Conservation (phyloP, 495 filamentous ascomycete genomes). For the Penicillium pancosmium region DNA sequence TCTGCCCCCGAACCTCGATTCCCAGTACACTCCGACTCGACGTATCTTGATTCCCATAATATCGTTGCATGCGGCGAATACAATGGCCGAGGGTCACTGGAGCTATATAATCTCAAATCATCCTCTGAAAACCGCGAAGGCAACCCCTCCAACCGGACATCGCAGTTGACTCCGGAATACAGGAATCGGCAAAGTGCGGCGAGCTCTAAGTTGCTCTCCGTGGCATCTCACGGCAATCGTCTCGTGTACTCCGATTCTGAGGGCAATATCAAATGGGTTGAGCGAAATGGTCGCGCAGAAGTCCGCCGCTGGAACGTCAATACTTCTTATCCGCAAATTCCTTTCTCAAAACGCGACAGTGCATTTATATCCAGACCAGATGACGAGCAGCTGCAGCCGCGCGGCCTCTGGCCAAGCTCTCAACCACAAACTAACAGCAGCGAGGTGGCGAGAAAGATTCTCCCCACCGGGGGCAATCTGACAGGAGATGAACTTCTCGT, state of each 20-base stretch:
- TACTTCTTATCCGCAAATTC: constrained; percentile 28
- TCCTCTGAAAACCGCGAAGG: constrained; percentile 22
- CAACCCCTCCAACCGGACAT: constrained; percentile 36
- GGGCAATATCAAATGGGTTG: constrained; percentile 88
- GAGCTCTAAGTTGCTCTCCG: constrained; percentile 78
- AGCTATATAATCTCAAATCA: constrained; percentile 72
- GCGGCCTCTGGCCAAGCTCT: constrained; percentile 35
- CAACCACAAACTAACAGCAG: constrained; percentile 25
- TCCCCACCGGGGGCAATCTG: constrained; percentile 58
- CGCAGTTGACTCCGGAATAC: constrained; percentile 39
- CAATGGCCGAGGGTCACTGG: constrained; percentile 86
- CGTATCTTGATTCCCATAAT: constrained; percentile 56
- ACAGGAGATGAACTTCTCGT: constrained; percentile 67
- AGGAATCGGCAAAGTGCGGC: constrained; percentile 86
- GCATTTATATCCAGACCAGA: background rate
- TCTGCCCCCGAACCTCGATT: constrained; percentile 67
- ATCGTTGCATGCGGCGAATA: constrained; percentile 92
- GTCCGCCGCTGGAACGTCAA: constrained; percentile 77
- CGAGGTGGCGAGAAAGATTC: constrained; percentile 69
- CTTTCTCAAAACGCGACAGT: constrained; percentile 13
- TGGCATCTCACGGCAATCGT: constrained; percentile 80
- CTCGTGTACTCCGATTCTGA: constrained; percentile 84
- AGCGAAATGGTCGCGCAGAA: constrained; percentile 81
- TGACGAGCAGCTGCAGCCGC: constrained; percentile 11
- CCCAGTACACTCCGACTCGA: constrained; percentile 51